A percentile compares a stretch with the other conserved stretches of the same genome.
phyloP scores from a whole-genome alignment of 345 rosid species.

The Camelina hispida region DNA sequence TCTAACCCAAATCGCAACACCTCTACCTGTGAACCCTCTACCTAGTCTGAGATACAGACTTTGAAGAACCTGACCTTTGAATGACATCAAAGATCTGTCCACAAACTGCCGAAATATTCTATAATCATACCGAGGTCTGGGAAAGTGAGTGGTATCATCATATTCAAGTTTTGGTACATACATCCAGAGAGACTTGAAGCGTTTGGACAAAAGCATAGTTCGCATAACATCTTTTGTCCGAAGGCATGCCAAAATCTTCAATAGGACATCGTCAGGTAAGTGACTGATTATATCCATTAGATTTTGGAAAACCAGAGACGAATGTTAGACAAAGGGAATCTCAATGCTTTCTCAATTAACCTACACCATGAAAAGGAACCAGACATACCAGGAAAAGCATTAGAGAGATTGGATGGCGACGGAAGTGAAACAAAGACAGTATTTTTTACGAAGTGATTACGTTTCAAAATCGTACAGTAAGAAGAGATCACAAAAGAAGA shows the following conservation, averaged over 20 bases:
- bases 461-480: too few relatives aligned
- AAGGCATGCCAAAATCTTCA: slow-evolving; percentile 13
- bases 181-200: slow-evolving; percentile 17
- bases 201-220: slow-evolving; percentile 33
- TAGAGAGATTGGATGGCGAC: too few relatives aligned
- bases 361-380: too few relatives aligned
- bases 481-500: too few relatives aligned
- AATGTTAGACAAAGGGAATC: not conserved
- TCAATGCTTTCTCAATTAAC: too few relatives aligned
- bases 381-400: too few relatives aligned
- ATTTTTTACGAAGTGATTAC: too few relatives aligned
- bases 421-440: too few relatives aligned
- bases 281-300: slow-evolving; percentile 21
- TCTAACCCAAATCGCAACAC: too few relatives aligned
- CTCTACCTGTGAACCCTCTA: too few relatives aligned
- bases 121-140: not conserved
- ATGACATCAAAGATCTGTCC: slow-evolving; percentile 23
- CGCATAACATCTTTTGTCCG: slow-evolving; percentile 5
- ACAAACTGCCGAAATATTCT: not conserved
- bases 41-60: too few relatives aligned
- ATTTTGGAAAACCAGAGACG: not conserved
- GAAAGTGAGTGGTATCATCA: slow-evolving; percentile 20
- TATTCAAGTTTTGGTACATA: slow-evolving; percentile 21
- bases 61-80: slow-evolving; percentile 1
- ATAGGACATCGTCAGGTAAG: slow-evolving; percentile 19